Evolutionary conservation across 129 eudicot species (phyloP).

Genomic region (Gnaphalium uliginosum): DNA sequence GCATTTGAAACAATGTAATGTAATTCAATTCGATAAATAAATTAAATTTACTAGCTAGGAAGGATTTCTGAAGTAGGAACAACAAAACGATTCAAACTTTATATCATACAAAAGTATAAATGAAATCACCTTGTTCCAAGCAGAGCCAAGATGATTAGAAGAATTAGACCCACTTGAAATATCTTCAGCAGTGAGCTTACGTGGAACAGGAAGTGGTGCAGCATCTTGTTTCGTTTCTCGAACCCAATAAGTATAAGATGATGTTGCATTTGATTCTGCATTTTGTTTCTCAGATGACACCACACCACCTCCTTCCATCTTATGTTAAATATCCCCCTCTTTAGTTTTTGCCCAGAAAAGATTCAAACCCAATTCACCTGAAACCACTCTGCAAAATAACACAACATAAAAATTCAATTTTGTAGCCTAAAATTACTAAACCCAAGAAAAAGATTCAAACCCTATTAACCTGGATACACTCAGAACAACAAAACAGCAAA

Average conservation of each 20-base stretch:
- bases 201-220: slow-evolving; percentile 83
- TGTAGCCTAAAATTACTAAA: background rate
- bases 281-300: slow-evolving; percentile 53
- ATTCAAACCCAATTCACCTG: slow-evolving; percentile 1
- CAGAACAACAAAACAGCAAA: background rate
- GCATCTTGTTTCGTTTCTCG: slow-evolving; percentile 67
- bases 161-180: slow-evolving; percentile 36
- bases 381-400: slow-evolving; percentile 1
- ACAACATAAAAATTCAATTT: background rate
- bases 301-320: slow-evolving; percentile 57
- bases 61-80: background rate
- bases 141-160: slow-evolving; percentile 88
- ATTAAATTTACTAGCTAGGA: background rate
- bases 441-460: background rate
- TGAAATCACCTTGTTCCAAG: slow-evolving; percentile 72
- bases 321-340: background rate
- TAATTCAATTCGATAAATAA: background rate
- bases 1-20: background rate
- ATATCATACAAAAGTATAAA: background rate
- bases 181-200: slow-evolving; percentile 66
- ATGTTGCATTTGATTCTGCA: slow-evolving; percentile 37
- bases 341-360: slow-evolving; percentile 2
- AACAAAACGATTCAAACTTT: background rate
- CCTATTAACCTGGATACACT: background rate
- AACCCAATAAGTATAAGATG: slow-evolving; percentile 89